These are phyloP conservation scores for Cinnamomum chago DNA, from an alignment of 164 flowering plant species.

Conservation along the genomic window DNA sequence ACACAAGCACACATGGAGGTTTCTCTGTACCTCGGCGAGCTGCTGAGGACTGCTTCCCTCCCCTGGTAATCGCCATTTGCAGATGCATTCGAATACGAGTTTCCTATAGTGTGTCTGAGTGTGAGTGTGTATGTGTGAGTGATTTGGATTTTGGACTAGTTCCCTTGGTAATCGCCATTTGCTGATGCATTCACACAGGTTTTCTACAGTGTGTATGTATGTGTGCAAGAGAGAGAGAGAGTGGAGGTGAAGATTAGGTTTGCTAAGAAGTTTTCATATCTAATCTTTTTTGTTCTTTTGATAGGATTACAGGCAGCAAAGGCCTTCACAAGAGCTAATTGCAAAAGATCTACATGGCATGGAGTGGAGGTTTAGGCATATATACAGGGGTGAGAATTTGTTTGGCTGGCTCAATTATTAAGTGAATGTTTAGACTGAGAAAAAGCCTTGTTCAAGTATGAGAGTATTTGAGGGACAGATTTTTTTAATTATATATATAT, in stretches of 20 bases:
- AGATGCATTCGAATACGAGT: background rate
- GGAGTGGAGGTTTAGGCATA: constrained; percentile 92
- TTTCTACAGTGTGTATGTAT: too few relatives aligned
- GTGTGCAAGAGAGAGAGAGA: too few relatives aligned
- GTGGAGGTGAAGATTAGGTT: too few relatives aligned
- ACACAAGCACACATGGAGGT: constrained; percentile 98
- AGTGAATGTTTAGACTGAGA: too few relatives aligned
- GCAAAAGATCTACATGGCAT: constrained; percentile 92
- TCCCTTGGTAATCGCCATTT: constrained; percentile 64
- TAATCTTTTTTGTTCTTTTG: background rate
- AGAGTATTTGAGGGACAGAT: too few relatives aligned
- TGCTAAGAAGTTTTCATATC: too few relatives aligned
- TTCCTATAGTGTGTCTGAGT: too few relatives aligned
- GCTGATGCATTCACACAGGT: background rate
- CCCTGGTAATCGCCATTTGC: constrained; percentile 51
- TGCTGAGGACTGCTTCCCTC: constrained; percentile 98
- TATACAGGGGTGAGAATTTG: constrained; percentile 67
- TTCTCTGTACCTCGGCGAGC: constrained; percentile 98
- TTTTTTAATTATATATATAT: too few relatives aligned
- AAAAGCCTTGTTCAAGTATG: too few relatives aligned
- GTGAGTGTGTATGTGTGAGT: too few relatives aligned
- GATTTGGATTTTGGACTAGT: constrained; percentile 72
- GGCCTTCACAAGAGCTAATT: constrained; percentile 97
- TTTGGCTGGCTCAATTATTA: background rate
- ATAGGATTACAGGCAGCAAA: constrained; percentile 88